Conservation (phyloP, 1,139 yeast genomes). For the Ashbya aceris region DNA sequence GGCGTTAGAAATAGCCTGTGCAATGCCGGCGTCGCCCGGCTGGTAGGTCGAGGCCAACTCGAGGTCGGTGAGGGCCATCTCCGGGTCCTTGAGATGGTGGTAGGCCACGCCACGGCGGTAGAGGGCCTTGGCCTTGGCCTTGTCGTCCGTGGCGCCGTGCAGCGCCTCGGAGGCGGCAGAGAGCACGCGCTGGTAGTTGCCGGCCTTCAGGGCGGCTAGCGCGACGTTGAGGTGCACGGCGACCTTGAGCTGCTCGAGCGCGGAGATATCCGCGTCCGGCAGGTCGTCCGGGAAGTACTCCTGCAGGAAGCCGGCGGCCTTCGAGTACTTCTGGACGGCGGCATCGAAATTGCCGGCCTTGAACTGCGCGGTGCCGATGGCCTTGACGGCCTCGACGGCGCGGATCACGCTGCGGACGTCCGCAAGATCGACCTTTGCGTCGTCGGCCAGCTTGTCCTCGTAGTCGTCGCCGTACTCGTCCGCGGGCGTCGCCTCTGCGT, state of each 20-base stretch:
- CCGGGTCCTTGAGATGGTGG: conserved; percentile 55
- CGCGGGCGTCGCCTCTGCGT: conserved; percentile 32
- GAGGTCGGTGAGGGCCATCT: conserved; percentile 57
- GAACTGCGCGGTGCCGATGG: conserved; percentile 67
- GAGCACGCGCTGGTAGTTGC: conserved; percentile 48
- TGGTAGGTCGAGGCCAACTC: conserved; percentile 55
- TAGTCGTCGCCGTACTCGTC: conserved; percentile 83
- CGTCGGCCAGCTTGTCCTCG: conserved; percentile 71
- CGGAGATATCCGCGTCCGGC: conserved; percentile 41
- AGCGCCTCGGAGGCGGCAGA: conserved; percentile 58
- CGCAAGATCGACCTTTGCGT: conserved; percentile 51
- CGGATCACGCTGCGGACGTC: conserved; percentile 55
- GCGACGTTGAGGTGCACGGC: conserved; percentile 66
- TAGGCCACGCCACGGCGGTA: conserved; percentile 81
- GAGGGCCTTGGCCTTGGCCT: conserved; percentile 71
- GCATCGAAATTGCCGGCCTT: conserved; percentile 49
- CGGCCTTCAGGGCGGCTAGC: conserved; percentile 60
- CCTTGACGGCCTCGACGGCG: conserved; percentile 63
- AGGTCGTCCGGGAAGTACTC: conserved; percentile 72
- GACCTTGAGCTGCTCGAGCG: conserved; percentile 44
- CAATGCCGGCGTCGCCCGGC: conserved; percentile 70
- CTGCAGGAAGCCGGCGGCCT: conserved; percentile 57
- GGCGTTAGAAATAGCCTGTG: conserved; percentile 57
- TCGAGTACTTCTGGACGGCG: conserved; percentile 60
- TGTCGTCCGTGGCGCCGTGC: conserved; percentile 52